These are phyloP conservation scores for Rosa rugosa DNA, from an alignment of 306 rosid genomes.

Conservation along the genomic window DNA sequence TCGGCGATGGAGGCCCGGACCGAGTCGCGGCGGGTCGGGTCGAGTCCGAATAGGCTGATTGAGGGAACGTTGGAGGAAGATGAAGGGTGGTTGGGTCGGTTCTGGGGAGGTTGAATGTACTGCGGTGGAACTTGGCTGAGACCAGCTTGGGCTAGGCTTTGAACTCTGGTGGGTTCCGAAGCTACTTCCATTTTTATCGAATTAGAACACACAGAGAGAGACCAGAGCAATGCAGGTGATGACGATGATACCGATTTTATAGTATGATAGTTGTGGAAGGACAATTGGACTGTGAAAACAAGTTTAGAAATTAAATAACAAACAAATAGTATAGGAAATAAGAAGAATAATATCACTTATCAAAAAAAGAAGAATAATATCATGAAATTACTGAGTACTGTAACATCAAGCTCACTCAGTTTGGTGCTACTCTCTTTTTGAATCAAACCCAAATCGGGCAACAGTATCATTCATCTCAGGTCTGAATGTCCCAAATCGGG, in stretches of 20 bases:
- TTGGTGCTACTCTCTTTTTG: no score
- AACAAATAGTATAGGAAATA: no score
- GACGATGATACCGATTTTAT: background rate
- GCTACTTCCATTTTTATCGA: constrained; percentile 40
- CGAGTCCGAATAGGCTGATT: constrained; percentile 47
- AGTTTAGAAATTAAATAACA: no score
- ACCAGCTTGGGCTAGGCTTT: constrained; percentile 52
- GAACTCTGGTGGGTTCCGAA: constrained; percentile 58
- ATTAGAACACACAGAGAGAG: background rate
- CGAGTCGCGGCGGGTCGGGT: constrained; percentile 34
- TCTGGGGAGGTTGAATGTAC: constrained; percentile 56
- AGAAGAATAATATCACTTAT: no score
- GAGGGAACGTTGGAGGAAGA: constrained; percentile 37
- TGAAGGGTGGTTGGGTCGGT: constrained; percentile 19
- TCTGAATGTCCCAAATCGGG: no score
- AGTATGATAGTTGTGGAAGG: no score
- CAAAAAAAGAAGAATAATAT: no score
- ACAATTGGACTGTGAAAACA: background rate
- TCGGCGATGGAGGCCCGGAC: constrained; percentile 38
- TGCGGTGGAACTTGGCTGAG: constrained; percentile 57
- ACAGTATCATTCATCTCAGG: no score
- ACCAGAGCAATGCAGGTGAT: background rate
- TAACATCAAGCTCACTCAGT: no score
- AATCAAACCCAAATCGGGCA: no score
- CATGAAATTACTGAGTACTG: no score